Evolutionary conservation across 768 basidiomycete genomes (phyloP), one percentile per base, ranked within the genome.

Genomic region (Tylopilus sp.): DNA sequence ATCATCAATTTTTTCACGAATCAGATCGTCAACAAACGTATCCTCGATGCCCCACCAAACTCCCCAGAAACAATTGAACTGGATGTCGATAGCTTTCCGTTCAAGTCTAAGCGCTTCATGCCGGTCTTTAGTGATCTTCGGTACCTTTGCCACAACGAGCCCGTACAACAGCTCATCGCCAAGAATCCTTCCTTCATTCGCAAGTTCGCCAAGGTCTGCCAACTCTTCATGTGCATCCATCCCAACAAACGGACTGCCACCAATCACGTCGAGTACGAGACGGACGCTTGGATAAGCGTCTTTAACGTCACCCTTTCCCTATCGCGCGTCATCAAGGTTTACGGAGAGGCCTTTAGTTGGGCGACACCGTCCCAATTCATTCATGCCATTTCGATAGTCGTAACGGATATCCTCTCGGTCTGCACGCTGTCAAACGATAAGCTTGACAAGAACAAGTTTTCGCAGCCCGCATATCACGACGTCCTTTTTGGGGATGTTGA

Each of bases 71-170:
- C 48, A n/a, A 40, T 61, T 63, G 60, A 64, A 43, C 59, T 97
- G 47, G 90, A 95, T 53, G 86, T 91, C 36, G 95, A 97, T 43
- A 81, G 83, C 35, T 81, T 83, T 51, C 86, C 90, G 0, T 97
- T 97, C 82, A 88, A 90, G 69, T 91, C 89, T 17, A 98, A 98
- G 67, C 87, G 95, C 9, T 97, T 95, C 72, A 90, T 94, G 85
- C 90, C 91, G 2, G 83, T 98, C 42, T 95, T 98, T 68, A 87
- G 87, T 59, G 91, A 95, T 67, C 77, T 98, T 26, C 81, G 91
- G 9, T 91, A 91, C 58, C 79, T 93, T 25, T 88, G 86, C 64
- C 85, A 89, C 62, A 93, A 88, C 23, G 72, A 82, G 58, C 80
- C 83, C 15, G 91, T 95, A 4, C 90, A 93, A 56, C 76, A 79